Evolutionary conservation across 495 filamentous ascomycete genomes (phyloP).

Genomic region (Jackrogersella multiformis): DNA sequence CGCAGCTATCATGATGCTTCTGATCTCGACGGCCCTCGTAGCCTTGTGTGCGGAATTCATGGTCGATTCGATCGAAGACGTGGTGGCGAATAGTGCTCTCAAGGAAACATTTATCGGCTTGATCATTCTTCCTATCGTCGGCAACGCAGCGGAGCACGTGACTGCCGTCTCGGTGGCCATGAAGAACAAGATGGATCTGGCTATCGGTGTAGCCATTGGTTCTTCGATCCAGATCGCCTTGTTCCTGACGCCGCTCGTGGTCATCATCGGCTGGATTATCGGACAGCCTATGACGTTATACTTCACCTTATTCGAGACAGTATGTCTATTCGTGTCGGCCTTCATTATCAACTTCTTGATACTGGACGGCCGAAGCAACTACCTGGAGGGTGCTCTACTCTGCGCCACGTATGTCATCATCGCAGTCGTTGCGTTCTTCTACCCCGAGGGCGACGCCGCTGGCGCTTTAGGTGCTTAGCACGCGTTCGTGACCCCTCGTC

Average conservation of each 20-base stretch:
- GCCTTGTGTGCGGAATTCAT: slow-evolving; percentile 90
- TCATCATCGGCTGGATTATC: slow-evolving; percentile 89
- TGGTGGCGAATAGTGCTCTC: slow-evolving; percentile 69
- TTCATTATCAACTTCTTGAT: slow-evolving; percentile 94
- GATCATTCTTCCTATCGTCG: slow-evolving; percentile 89
- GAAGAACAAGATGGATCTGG: slow-evolving; percentile 97
- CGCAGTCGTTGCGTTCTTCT: slow-evolving; percentile 71
- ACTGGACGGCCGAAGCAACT: slow-evolving; percentile 86
- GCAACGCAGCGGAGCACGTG: slow-evolving; percentile 92
- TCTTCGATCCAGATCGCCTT: slow-evolving; percentile 89
- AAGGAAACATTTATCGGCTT: slow-evolving; percentile 86
- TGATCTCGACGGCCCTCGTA: slow-evolving; percentile 80
- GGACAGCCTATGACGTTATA: slow-evolving; percentile 85
- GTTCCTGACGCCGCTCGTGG: slow-evolving; percentile 88
- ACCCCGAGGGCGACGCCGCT: slow-evolving; percentile 61
- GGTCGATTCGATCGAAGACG: slow-evolving; percentile 78
- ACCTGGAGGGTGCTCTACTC: slow-evolving; percentile 84
- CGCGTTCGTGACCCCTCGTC: background rate
- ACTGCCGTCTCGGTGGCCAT: slow-evolving; percentile 86
- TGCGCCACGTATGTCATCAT: slow-evolving; percentile 87
- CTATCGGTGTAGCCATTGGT: slow-evolving; percentile 89
- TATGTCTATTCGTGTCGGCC: slow-evolving; percentile 82
- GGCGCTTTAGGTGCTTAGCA: slow-evolving; percentile 51
- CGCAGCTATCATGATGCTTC: slow-evolving; percentile 75
- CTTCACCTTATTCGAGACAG: slow-evolving; percentile 92